These are phyloP conservation scores for Suillus luteus DNA, from an alignment of 768 basidiomycete species.

Conservation along the genomic window DNA sequence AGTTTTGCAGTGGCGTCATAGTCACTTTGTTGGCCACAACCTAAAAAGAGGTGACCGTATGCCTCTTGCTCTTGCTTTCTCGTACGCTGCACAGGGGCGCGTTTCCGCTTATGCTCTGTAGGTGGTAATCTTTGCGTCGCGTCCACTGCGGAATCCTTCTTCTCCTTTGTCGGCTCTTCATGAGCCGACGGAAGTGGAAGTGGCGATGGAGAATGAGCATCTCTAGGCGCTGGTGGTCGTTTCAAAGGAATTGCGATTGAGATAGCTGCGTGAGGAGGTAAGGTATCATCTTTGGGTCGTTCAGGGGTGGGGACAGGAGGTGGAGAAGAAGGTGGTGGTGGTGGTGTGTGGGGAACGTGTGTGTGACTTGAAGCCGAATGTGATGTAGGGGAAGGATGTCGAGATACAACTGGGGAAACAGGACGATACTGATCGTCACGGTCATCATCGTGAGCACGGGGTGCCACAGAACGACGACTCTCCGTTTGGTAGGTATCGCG, in stretches of 20 bases:
- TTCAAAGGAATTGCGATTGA: slow-evolving; percentile 45
- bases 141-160: slow-evolving; percentile 19
- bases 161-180: slow-evolving; percentile 32
- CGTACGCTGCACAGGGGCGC: slow-evolving; percentile 50
- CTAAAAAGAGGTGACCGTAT: slow-evolving; percentile 67
- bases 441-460: slow-evolving; percentile 9
- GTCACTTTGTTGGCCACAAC: slow-evolving; percentile 71
- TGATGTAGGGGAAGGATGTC: slow-evolving; percentile 18
- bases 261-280: slow-evolving; percentile 42
- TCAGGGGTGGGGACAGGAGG: slow-evolving; percentile 42
- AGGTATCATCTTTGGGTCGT: slow-evolving; percentile 31
- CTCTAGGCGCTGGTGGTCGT: slow-evolving; percentile 49
- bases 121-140: background rate
- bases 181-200: slow-evolving; percentile 35
- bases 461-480: slow-evolving; percentile 15
- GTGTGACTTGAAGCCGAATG: slow-evolving; percentile 11
- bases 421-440: slow-evolving; percentile 24
- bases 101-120: slow-evolving; percentile 34
- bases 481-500: slow-evolving; percentile 12
- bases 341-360: slow-evolving; percentile 16
- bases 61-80: slow-evolving; percentile 65
- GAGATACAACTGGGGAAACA: slow-evolving; percentile 23
- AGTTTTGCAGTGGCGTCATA: slow-evolving; percentile 86
- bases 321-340: slow-evolving; percentile 29
- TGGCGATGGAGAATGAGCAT: slow-evolving; percentile 47